Evolutionary conservation across 2,329 filamentous ascomycete species (phyloP).

Genomic region (Leptosphaerulina australis): DNA sequence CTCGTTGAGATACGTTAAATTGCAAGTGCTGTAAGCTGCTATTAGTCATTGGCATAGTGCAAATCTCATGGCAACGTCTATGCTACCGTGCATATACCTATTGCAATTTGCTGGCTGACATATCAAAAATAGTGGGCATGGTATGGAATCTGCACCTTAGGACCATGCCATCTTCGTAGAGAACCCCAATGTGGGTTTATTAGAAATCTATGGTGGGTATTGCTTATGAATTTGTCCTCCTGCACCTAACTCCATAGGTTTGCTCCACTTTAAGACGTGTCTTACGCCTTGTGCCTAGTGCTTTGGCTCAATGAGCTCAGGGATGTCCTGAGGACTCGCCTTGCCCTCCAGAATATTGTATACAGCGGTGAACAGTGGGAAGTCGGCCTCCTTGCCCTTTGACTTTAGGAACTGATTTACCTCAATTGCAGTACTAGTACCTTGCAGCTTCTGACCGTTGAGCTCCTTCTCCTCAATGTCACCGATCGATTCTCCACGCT

Average conservation of each 20-base stretch:
- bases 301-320: slow-evolving; percentile 62
- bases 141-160: neutral
- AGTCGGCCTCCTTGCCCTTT: slow-evolving; percentile 77
- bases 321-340: slow-evolving; percentile 80
- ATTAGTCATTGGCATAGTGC: neutral
- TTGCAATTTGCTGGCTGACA: neutral
- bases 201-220: slow-evolving; percentile 20
- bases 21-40: neutral
- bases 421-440: slow-evolving; percentile 88
- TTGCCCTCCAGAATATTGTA: slow-evolving; percentile 78
- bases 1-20: neutral
- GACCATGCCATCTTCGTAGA: neutral
- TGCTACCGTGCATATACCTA: neutral
- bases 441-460: slow-evolving; percentile 96
- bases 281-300: slow-evolving; percentile 12
- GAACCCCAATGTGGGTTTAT: slow-evolving; percentile 1
- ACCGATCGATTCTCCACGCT: slow-evolving; percentile 77
- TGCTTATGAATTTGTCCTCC: slow-evolving; percentile 12
- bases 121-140: neutral
- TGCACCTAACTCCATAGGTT: neutral
- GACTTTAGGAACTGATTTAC: slow-evolving; percentile 87
- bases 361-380: slow-evolving; percentile 91
- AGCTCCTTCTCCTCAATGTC: slow-evolving; percentile 89
- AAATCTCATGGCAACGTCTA: neutral
- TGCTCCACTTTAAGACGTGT: neutral